phyloP scores from a whole-genome alignment of 345 rosid genomes.

The Laguncularia racemosa region DNA sequence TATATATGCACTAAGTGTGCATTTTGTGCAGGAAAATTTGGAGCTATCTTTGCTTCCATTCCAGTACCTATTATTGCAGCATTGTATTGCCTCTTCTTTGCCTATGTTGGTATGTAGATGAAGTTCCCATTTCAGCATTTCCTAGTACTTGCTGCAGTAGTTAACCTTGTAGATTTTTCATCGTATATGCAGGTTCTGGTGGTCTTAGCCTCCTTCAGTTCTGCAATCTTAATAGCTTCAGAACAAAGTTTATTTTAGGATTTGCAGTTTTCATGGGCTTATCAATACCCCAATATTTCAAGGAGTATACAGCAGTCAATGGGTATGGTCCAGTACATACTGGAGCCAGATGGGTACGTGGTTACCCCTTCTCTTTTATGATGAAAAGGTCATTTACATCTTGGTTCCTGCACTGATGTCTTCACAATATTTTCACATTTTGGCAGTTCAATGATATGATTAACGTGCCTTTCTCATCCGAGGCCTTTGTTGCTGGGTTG shows the following conservation, averaged over 20 bases:
- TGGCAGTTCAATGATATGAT: conserved; percentile 95
- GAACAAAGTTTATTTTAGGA: conserved; percentile 66
- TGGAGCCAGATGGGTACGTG: conserved; percentile 60
- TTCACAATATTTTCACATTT: conserved; percentile 2
- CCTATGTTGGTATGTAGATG: conserved; percentile 62
- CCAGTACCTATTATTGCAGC: conserved; percentile 78
- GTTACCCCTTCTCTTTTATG: not conserved
- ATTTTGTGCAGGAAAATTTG: conserved; percentile 60
- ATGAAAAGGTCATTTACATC: not conserved
- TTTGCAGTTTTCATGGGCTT: conserved; percentile 84
- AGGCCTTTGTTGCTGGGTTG: conserved; percentile 76
- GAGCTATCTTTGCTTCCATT: conserved; percentile 84
- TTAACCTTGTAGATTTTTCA: not conserved
- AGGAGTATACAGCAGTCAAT: conserved; percentile 48
- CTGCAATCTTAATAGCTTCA: conserved; percentile 85
- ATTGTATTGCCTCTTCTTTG: conserved; percentile 64
- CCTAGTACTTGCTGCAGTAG: not conserved
- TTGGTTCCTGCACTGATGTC: not conserved
- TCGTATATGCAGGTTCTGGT: conserved; percentile 44
- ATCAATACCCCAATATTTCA: conserved; percentile 83
- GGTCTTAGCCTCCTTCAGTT: conserved; percentile 80
- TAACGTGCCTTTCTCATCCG: conserved; percentile 86
- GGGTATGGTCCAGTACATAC: conserved; percentile 55
- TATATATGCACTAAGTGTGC: not conserved
- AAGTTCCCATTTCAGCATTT: too few species aligned